phyloP scores from a whole-genome alignment of 202 grass and related monocot genomes.

The Elaeis oleifera region DNA sequence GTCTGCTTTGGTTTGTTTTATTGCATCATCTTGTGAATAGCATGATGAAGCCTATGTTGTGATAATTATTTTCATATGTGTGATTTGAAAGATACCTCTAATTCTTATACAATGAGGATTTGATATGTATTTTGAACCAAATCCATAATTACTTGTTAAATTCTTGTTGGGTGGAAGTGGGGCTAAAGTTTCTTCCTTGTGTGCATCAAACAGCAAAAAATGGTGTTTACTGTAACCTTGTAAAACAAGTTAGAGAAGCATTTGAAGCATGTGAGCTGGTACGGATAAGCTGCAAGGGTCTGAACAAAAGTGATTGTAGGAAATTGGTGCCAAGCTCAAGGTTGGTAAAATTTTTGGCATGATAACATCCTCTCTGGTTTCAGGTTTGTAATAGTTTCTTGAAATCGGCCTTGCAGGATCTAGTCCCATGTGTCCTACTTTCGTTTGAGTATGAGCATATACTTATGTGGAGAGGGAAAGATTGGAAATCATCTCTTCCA shows the following conservation, averaged over 20 bases:
- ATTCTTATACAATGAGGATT: not conserved
- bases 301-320: slow-evolving; percentile 83
- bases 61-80: not conserved
- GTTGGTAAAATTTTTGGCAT: slow-evolving; percentile 25
- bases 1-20: not conserved
- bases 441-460: slow-evolving; percentile 93
- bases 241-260: slow-evolving; percentile 72
- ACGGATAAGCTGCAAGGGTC: slow-evolving; percentile 58
- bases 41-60: not conserved
- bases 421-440: slow-evolving; percentile 73
- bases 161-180: not conserved
- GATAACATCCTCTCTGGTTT: no score
- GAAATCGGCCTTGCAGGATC: slow-evolving; percentile 47
- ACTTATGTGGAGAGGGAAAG: slow-evolving; percentile 84
- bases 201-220: slow-evolving; percentile 59
- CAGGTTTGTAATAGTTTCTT: slow-evolving; percentile 13
- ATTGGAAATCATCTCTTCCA: slow-evolving; percentile 56
- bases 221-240: slow-evolving; percentile 80
- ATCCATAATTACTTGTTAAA: not conserved
- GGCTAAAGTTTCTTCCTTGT: slow-evolving; percentile 5
- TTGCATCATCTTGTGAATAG: not conserved
- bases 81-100: no score
- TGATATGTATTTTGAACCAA: not conserved
- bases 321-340: slow-evolving; percentile 88
- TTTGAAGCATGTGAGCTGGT: slow-evolving; percentile 92